phyloP scores from a whole-genome alignment of 306 rosid genomes.

The Acacia acuminata region DNA sequence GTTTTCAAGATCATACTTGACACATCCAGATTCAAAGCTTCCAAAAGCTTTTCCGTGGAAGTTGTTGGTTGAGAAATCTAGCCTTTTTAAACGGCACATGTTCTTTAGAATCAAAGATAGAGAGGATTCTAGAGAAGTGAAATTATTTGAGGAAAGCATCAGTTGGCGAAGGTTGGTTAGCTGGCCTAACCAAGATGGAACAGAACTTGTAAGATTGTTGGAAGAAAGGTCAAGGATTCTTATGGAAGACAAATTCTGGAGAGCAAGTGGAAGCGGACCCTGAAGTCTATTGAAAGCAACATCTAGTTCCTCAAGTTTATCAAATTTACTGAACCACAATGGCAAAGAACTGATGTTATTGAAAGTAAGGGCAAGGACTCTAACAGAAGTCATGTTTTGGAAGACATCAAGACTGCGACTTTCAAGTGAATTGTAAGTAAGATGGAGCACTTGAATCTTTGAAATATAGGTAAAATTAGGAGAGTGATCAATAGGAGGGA shows the following conservation, averaged over 20 bases:
- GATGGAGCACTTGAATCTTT: no score
- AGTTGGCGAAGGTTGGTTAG: background rate
- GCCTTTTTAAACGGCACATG: background rate
- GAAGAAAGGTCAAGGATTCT: background rate
- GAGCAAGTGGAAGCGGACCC: background rate
- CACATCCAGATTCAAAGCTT: no score
- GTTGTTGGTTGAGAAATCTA: background rate
- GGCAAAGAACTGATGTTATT: no score
- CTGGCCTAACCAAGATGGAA: constrained; percentile 23
- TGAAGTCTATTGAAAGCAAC: background rate
- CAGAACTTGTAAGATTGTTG: background rate
- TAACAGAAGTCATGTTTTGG: no score
- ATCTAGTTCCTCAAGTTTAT: background rate
- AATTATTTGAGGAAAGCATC: background rate
- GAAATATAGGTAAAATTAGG: no score
- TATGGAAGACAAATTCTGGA: constrained; percentile 28
- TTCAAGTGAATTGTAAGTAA: no score
- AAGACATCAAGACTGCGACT: no score
- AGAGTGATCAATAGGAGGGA: no score
- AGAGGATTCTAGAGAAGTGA: background rate
- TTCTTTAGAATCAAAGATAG: background rate
- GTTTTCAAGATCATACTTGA: no score
- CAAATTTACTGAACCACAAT: background rate
- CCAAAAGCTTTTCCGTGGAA: no score
- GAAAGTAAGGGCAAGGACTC: no score